Evolutionary conservation across 2,329 filamentous ascomycete genomes (phyloP), one percentile per base, ranked within the genome.

Genomic region (Nemania serpens): DNA sequence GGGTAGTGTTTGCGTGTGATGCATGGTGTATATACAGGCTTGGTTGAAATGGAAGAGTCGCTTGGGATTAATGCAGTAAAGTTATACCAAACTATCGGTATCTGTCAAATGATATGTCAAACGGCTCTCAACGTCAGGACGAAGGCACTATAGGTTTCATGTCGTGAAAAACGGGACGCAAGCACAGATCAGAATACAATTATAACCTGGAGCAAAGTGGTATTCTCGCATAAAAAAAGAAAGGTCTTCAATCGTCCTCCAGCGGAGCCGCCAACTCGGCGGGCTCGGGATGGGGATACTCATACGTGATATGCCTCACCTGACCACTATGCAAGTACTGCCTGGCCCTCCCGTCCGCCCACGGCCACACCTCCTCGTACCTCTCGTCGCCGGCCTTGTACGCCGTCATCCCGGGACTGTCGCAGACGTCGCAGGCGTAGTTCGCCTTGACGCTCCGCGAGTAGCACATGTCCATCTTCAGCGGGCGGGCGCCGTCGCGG

Each of bases 391-490:
- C 17, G 5, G 12, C 12, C 5, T 29, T 47, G 18, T 9, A 60
- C 5, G 25, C 17, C 5, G 22, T 13, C 46, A 37, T 43, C 1
- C 39, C 41, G 5, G 54, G 41, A 13, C 37, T 46, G 25, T 59
- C 41, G 22, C 62, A 64, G n/a, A 62, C 43, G 33, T 63, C 50
- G 5, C 61, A 61, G 13, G 29, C 33, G 17, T 47, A 43, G 13
- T 20, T 18, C n/a, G 25, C 47, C 36, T 17, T 36, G 4, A 42
- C 5, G 12, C 55, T 45, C 9, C 62, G 51, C 29, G 58, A 62
- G 39, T 56, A 62, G 33, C 62, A 64, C 46, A 64, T 47, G 6
- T 51, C 45, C 47, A 64, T 64, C 42, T 39, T 58, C 6, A 64
- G 37, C 41, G 55, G 58, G 34, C 41, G 51, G 25, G 4, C 25